Conservation (phyloP, 2,329 filamentous ascomycete species). For the Lachnellula cervina region DNA sequence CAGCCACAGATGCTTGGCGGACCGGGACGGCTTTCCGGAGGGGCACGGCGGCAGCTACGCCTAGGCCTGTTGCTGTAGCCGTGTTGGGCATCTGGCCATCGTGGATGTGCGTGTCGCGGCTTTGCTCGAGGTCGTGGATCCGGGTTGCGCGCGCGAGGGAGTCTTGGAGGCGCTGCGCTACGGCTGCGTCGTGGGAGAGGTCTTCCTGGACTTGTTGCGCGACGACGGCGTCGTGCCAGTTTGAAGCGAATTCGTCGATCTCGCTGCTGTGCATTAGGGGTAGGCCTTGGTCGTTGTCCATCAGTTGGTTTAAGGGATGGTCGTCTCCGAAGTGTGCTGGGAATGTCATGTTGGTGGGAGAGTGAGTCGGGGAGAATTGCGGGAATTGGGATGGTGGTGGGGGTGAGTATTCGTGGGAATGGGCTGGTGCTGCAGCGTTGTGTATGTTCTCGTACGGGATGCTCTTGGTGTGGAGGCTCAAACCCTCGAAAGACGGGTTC, state of each 20-base stretch:
- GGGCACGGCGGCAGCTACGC: neutral
- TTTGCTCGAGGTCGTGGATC: no score
- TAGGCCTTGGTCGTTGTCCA: neutral
- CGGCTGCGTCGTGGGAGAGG: no score
- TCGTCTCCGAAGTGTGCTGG: neutral
- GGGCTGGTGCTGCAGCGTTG: neutral
- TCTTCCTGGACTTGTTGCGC: neutral
- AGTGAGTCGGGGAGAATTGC: neutral
- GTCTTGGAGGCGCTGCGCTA: no score
- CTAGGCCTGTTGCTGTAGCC: neutral
- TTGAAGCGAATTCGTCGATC: neutral
- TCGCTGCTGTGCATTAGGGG: neutral
- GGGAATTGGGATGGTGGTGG: neutral
- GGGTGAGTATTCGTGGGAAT: neutral
- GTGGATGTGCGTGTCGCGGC: constrained; percentile 4
- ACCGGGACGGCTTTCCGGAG: neutral
- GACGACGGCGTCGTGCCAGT: neutral
- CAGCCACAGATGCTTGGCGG: neutral
- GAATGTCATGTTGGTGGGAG: no score
- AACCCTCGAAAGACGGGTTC: no score
- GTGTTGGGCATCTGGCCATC: neutral
- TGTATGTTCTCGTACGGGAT: no score
- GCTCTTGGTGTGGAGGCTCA: no score
- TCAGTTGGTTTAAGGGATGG: neutral
- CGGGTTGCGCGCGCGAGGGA: no score